Evolutionary conservation across 306 rosid genomes (phyloP).

Genomic region (Leucaena leucocephala): DNA sequence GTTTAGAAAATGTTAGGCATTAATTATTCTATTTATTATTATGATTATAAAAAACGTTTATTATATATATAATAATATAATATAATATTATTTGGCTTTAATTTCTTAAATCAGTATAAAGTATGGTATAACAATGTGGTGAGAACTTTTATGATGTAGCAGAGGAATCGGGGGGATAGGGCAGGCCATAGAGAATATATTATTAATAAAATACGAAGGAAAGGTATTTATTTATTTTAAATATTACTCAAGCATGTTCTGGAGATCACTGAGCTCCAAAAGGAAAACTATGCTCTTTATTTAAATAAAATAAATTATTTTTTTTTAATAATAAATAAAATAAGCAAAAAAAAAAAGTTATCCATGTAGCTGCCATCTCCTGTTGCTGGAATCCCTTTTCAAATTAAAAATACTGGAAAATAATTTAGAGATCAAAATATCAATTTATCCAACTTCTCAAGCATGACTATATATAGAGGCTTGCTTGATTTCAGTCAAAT

Average conservation of each 20-base stretch:
- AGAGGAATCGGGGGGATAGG: conserved; percentile 61
- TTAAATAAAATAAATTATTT: not conserved
- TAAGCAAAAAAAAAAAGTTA: not conserved
- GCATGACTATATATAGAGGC: too few species aligned
- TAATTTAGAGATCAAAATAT: not conserved
- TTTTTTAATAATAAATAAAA: conserved; percentile 16
- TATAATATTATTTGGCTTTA: not conserved
- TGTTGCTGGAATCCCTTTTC: conserved; percentile 19
- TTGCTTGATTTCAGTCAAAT: too few species aligned
- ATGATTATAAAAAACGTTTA: not conserved
- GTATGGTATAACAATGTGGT: conserved; percentile 40
- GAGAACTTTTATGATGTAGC: conserved; percentile 62
- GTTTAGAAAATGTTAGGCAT: conserved; percentile 42
- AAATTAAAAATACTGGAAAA: not conserved
- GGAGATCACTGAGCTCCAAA: conserved; percentile 50
- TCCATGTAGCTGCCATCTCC: not conserved
- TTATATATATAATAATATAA: not conserved
- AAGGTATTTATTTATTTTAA: conserved; percentile 36
- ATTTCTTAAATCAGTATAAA: conserved; percentile 11
- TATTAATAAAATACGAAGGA: conserved; percentile 11
- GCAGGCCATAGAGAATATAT: conserved; percentile 59
- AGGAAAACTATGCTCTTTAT: conserved; percentile 19
- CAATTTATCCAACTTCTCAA: not conserved
- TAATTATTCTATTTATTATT: conserved; percentile 31
- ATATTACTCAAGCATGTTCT: conserved; percentile 36